These are phyloP conservation scores for Testicularia cyperi DNA, from an alignment of 1,284 basidiomycete species.

Conservation along the genomic window DNA sequence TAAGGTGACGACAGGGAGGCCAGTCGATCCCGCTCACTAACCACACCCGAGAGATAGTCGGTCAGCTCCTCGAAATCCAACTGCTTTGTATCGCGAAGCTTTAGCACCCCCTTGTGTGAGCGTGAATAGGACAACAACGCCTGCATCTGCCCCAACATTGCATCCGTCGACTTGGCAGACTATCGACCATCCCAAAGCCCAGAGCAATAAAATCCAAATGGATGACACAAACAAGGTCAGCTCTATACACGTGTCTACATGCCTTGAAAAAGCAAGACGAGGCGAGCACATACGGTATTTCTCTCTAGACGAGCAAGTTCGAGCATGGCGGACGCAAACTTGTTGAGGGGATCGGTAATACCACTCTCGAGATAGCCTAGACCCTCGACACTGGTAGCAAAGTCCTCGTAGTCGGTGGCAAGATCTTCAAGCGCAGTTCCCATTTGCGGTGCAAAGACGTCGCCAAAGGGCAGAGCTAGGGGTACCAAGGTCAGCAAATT, in stretches of 20 bases:
- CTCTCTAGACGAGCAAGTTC: slow-evolving; percentile 66
- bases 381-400: slow-evolving; percentile 91
- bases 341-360: slow-evolving; percentile 92
- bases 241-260: not conserved
- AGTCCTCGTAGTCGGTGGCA: slow-evolving; percentile 91
- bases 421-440: slow-evolving; percentile 63
- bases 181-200: slow-evolving; percentile 1
- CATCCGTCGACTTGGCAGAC: slow-evolving; percentile 60
- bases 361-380: slow-evolving; percentile 96
- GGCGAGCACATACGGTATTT: slow-evolving; percentile 30
- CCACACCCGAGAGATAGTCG: slow-evolving; percentile 87
- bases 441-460: slow-evolving; percentile 48
- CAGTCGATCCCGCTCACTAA: slow-evolving; percentile 85
- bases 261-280: not conserved
- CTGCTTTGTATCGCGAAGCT: slow-evolving; percentile 95
- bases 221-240: not conserved
- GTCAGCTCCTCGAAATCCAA: slow-evolving; percentile 97
- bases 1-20: slow-evolving; percentile 46
- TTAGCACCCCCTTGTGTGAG: slow-evolving; percentile 85
- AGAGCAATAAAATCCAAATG: not conserved
- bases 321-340: slow-evolving; percentile 89
- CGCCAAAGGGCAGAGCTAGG: slow-evolving; percentile 46
- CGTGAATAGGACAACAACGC: slow-evolving; percentile 84
- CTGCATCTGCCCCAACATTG: slow-evolving; percentile 83
- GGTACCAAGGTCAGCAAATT: slow-evolving; percentile 19